Conservation (phyloP, 768 basidiomycete genomes). For the Tremella mesenterica region DNA sequence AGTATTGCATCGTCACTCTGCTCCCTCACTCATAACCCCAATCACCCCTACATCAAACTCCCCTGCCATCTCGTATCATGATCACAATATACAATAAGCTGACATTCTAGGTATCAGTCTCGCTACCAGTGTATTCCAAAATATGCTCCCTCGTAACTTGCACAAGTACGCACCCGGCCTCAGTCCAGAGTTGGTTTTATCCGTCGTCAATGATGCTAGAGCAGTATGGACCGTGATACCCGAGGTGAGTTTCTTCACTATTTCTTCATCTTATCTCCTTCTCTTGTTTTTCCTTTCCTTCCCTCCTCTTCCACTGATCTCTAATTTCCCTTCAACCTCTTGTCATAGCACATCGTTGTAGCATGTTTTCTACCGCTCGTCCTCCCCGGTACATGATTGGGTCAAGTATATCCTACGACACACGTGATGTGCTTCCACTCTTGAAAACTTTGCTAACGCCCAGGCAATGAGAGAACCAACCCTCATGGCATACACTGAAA, state of each 20-base stretch:
- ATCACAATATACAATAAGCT: neutral
- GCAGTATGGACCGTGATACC: slow-evolving; percentile 39
- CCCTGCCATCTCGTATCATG: too few relatives aligned
- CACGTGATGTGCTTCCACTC: neutral
- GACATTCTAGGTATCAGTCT: slow-evolving; percentile 31
- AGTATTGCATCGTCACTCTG: too few relatives aligned
- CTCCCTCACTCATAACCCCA: too few relatives aligned
- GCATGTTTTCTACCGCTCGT: neutral
- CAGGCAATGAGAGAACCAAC: neutral
- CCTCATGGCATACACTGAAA: slow-evolving; percentile 26
- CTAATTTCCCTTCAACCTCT: slow-evolving; percentile 13
- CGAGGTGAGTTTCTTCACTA: slow-evolving; percentile 11
- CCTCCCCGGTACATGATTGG: neutral
- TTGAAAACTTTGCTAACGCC: neutral
- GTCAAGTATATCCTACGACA: neutral
- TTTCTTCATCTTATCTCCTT: neutral
- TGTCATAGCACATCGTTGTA: neutral
- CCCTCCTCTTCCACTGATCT: slow-evolving; percentile 14
- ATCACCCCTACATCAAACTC: too few relatives aligned
- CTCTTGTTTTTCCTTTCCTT: neutral
- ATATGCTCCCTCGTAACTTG: slow-evolving; percentile 40
- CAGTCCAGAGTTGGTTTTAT: slow-evolving; percentile 13
- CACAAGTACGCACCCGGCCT: slow-evolving; percentile 28
- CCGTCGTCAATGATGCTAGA: slow-evolving; percentile 34
- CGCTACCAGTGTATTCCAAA: slow-evolving; percentile 43